Base-by-base conservation (phyloP, 371 early-diverging fungal species). In the Mortierella sp. region DNA sequence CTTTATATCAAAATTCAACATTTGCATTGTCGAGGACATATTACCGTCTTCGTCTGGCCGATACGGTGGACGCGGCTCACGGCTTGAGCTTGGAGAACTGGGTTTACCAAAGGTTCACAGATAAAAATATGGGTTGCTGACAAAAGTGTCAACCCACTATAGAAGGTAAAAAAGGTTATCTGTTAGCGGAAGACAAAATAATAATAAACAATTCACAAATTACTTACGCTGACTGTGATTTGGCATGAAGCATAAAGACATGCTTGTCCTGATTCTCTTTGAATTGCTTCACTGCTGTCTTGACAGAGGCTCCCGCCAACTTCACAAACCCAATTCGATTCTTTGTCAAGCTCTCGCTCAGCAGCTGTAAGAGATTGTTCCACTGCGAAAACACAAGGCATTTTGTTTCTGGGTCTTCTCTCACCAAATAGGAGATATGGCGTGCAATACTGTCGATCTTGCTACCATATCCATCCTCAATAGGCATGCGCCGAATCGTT, bases 301-400 rank as follows among this genome's bases (percentile, higher is more conserved):
- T 72, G 30, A 63, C 47, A 3, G 66, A 69, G 0, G 68, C 9
- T 9, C 78, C 78, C 32, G 67, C 55, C 66, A 84, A 64, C 26
- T 73, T 57, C n/a, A 89, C 87, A 80, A 70, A 86, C 16, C 84
- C 76, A 63, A 93, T 91, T 10, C 72, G 66, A 64, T 94, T 92
- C 20, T 63, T 76, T 10, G 63, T 39, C 9, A 92, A 70, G 9
- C 90, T 91, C 4, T 68, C 64, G 10, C 78, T 84, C 10, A 94
- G 64, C 55, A 93, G 84, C 2, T 86, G 78, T 26, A 94, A 84
- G 2, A 92, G 89, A 32, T 85, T 83, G 12, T 84, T 78, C 93
- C 93, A 94, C 61, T 94, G 94, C 3, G 93, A 92, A 74, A 94
- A 94, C 4, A 93, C 84, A 1, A 93, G 83, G 16, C 87, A 85